These are phyloP conservation scores for Xylaria sp. DNA, from an alignment of 2,329 filamentous ascomycete genomes.

Conservation along the genomic window DNA sequence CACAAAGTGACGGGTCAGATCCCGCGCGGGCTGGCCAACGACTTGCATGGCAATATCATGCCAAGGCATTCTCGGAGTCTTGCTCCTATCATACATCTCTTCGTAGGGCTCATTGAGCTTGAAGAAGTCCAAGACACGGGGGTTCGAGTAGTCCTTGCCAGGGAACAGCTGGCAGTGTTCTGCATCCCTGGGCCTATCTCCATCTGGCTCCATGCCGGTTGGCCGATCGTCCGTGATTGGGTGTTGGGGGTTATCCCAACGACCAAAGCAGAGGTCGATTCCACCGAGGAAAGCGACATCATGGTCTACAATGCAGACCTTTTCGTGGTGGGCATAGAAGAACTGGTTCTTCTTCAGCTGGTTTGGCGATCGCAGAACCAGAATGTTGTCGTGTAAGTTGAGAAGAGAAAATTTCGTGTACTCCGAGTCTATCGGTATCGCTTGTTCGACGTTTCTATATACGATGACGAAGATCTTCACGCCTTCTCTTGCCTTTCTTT, in stretches of 20 bases:
- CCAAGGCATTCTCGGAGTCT: conserved; percentile 95
- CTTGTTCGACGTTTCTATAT: conserved; percentile 96
- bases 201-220: conserved; percentile 83
- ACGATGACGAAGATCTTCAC: conserved; percentile 98
- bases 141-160: conserved; percentile 98
- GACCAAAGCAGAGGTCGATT: conserved; percentile 93
- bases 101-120: conserved; percentile 91
- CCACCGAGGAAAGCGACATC: conserved; percentile 94
- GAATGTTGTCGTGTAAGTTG: conserved; percentile 93
- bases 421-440: conserved; percentile 96
- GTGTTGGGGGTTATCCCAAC: conserved; percentile 97
- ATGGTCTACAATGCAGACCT: conserved; percentile 95
- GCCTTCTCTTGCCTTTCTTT: conserved; percentile 89
- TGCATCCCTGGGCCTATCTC: conserved; percentile 77
- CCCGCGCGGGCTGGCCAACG: conserved; percentile 90
- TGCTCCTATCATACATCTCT: conserved; percentile 95
- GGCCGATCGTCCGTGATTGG: conserved; percentile 89
- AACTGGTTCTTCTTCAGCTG: conserved; percentile 99
- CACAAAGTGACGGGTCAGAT: conserved; percentile 93
- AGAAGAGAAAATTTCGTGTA: conserved; percentile 97
- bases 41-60: conserved; percentile 98
- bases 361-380: conserved; percentile 93
- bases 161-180: conserved; percentile 97
- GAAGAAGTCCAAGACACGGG: conserved; percentile 93
- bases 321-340: conserved; percentile 99